phyloP scores from a whole-genome alignment of 345 rosid genomes.

The Sisymbrium irio region DNA sequence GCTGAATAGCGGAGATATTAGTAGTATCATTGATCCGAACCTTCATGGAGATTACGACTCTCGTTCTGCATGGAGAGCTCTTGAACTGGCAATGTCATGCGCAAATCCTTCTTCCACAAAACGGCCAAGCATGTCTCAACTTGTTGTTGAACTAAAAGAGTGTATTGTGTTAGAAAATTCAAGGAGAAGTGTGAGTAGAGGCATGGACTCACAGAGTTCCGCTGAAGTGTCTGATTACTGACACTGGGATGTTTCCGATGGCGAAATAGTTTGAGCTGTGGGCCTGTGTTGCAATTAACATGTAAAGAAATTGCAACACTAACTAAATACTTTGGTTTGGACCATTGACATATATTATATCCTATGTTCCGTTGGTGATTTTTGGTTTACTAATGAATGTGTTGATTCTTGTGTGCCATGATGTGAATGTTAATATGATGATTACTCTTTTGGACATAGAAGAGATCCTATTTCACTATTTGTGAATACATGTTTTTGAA shows the following conservation, averaged over 20 bases:
- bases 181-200: not conserved
- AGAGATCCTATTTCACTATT: no score
- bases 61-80: slow-evolving; percentile 37
- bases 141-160: slow-evolving; percentile 32
- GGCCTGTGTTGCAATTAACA: not conserved
- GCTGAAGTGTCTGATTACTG: no score
- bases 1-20: slow-evolving; percentile 36
- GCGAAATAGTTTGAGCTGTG: not conserved
- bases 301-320: not conserved
- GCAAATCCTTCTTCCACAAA: slow-evolving; percentile 15
- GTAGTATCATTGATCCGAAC: slow-evolving; percentile 40
- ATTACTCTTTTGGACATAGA: no score
- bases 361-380: not conserved
- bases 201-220: no score
- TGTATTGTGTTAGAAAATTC: slow-evolving; percentile 24
- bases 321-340: not conserved
- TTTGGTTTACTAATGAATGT: not conserved
- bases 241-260: no score
- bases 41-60: slow-evolving; percentile 30
- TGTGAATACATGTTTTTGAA: no score
- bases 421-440: not conserved
- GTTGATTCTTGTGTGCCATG: not conserved
- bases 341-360: not conserved
- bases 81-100: slow-evolving; percentile 50
- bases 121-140: slow-evolving; percentile 43